Evolutionary conservation across 202 grass and related monocot species (phyloP), one percentile per base, ranked within the genome.

Genomic region (Miscanthus sacchariflorus): DNA sequence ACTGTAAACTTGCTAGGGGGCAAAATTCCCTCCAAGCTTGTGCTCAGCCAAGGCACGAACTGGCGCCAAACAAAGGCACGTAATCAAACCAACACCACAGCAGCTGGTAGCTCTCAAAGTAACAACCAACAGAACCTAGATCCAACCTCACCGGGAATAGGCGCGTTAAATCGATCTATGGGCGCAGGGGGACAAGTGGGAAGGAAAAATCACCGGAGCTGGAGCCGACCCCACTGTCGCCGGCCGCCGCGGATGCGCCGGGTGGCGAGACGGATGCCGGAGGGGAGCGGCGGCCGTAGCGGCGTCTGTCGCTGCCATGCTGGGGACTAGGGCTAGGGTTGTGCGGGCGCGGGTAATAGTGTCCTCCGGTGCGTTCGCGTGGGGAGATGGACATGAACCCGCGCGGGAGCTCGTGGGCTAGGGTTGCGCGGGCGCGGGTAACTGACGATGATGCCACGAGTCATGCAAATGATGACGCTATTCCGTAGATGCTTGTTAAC

Each of bases 301-400:
- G 77, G 90, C 66, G 65, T 73, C 82, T 70, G 79, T 68, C 21
- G 78, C 11, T 75, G 77, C 90, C 88, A 88, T 84, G 88, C 40
- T 88, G 87, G 42, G 88, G 87, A 52, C 48, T 66, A 70, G 84
- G 86, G 66, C 81, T 88, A 84, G 93, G 66, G 63, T 90, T 93
- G 49, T 68, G 50, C 25, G 72, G n/a, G 78, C 63, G 80, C 77
- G 81, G 78, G 50, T 43, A 75, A 10, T 87, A 83, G 92, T 83
- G 87, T 89, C 90, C 86, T 95, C 76, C 83, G 75, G 88, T 90
- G 88, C 84, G 91, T 93, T 95, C 95, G 83, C 79, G 80, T 84
- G 90, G 93, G 85, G 82, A 88, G 93, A 93, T 94, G 96, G 96
- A 98, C 96, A 98, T 98, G 93, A 95, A 98, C 88, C 68, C 85